phyloP scores from a whole-genome alignment of 768 basidiomycete genomes.

The Amanita polypyramis region DNA sequence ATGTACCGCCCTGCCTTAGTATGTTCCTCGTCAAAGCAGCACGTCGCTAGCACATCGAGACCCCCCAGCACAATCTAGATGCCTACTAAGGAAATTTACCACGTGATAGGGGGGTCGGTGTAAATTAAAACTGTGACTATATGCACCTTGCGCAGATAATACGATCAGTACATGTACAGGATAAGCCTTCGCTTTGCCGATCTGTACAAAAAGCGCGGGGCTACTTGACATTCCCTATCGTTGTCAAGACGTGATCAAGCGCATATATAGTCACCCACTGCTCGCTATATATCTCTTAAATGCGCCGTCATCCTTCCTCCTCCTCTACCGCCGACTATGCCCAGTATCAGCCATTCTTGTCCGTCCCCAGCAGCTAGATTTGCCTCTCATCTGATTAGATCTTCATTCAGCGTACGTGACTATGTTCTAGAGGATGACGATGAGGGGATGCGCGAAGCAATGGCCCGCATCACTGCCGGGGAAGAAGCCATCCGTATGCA shows the following conservation, averaged over 20 bases:
- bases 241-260: background rate
- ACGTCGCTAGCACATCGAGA: background rate
- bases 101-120: conserved; percentile 1
- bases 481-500: conserved; percentile 6
- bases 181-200: background rate
- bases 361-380: conserved; percentile 2
- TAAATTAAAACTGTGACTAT: background rate
- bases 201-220: background rate
- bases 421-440: conserved; percentile 5
- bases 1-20: too few relatives aligned
- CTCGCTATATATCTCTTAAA: conserved; percentile 3
- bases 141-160: conserved; percentile 2
- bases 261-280: conserved; percentile 5
- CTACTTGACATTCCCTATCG: background rate
- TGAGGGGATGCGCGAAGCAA: background rate
- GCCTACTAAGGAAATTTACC: background rate
- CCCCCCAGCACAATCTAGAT: background rate
- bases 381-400: conserved; percentile 4
- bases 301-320: background rate
- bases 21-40: too few relatives aligned
- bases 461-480: background rate
- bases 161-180: conserved; percentile 7
- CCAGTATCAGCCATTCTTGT: conserved; percentile 1
- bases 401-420: conserved; percentile 4
- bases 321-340: background rate